Evolutionary conservation across 1,139 yeast genomes (phyloP).

Genomic region (Diutina pseudorugosa): DNA sequence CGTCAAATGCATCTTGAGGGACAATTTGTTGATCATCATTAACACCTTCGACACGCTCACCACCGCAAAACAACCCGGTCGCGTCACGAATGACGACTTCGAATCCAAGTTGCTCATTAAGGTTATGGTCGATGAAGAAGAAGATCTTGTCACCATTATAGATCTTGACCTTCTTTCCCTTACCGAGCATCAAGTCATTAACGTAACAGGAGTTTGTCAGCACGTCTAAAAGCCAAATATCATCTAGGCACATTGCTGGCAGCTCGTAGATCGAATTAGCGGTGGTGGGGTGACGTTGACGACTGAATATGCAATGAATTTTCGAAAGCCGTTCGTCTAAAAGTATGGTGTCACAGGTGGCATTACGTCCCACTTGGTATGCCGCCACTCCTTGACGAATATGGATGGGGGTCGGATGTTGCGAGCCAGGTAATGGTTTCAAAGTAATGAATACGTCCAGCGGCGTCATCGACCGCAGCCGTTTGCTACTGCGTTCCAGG

Average conservation of each 20-base stretch:
- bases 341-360: conserved; percentile 44
- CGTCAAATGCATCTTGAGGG: background rate
- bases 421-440: conserved; percentile 19
- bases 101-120: conserved; percentile 41
- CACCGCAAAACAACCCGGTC: conserved; percentile 43
- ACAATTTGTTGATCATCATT: background rate
- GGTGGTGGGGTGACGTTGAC: conserved; percentile 46
- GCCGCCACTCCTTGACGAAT: conserved; percentile 54
- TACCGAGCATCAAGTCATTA: conserved; percentile 46
- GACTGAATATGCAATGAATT: conserved; percentile 61
- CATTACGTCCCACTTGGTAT: conserved; percentile 54
- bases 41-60: conserved; percentile 10
- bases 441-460: conserved; percentile 20
- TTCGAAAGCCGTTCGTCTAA: conserved; percentile 73
- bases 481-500: background rate
- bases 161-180: conserved; percentile 48
- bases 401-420: conserved; percentile 30
- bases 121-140: conserved; percentile 47
- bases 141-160: conserved; percentile 55
- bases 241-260: conserved; percentile 57
- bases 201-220: conserved; percentile 74
- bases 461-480: conserved; percentile 8
- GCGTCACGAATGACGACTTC: conserved; percentile 38
- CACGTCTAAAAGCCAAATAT: conserved; percentile 71
- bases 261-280: conserved; percentile 43